Evolutionary conservation across 2,329 filamentous ascomycete genomes (phyloP).

Genomic region (Pseudogymnoascus sp.): DNA sequence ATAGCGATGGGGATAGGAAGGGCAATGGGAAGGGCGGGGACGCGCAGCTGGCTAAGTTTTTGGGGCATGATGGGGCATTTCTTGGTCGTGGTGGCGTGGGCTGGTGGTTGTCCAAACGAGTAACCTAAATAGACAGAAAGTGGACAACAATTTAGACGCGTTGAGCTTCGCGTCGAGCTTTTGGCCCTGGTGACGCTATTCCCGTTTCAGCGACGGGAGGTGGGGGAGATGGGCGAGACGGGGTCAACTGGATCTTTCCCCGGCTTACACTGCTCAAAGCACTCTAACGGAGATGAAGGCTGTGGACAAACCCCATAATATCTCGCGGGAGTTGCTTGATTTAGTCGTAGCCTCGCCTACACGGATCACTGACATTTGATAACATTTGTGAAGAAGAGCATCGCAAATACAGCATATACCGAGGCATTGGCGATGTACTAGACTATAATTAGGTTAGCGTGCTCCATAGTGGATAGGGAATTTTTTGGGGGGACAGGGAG

Average conservation of each 20-base stretch:
- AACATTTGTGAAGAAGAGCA: not conserved
- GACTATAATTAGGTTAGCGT: not conserved
- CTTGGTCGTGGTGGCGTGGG: not conserved
- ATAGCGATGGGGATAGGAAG: not conserved
- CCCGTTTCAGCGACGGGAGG: not conserved
- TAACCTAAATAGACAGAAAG: slow-evolving; percentile 2
- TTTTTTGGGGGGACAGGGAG: too few species aligned
- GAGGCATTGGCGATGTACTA: not conserved
- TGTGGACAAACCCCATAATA: not conserved
- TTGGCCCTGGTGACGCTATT: not conserved
- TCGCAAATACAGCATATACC: not conserved
- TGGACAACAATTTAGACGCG: not conserved
- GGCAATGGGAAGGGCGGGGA: not conserved
- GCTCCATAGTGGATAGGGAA: not conserved
- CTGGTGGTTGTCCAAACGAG: not conserved
- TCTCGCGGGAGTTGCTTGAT: slow-evolving; percentile 2
- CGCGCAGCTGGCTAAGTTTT: not conserved
- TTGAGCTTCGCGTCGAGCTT: not conserved
- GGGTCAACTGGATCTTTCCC: not conserved
- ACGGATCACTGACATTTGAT: not conserved
- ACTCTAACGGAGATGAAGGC: slow-evolving; percentile 2
- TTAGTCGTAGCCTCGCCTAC: slow-evolving; percentile 2
- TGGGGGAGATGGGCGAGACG: not conserved
- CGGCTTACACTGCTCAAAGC: not conserved
- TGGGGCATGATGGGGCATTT: not conserved